Evolutionary conservation across 441 rosid genomes (phyloP), one percentile per base, ranked within the genome.

Genomic region (Aquilaria agallochum): DNA sequence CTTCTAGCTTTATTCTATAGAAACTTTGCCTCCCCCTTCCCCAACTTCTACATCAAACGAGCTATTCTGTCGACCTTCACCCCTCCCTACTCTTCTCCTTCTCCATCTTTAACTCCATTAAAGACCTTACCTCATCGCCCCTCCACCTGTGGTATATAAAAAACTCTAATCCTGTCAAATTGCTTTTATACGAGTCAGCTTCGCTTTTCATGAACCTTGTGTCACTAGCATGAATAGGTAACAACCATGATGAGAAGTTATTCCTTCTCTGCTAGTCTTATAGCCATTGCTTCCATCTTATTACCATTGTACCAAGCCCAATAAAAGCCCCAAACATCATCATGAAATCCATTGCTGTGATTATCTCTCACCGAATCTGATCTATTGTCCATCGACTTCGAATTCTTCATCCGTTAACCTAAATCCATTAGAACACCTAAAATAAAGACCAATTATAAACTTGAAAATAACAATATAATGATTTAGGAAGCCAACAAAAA

Each of bases 41-140:
- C 58, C 80, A 72, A 77, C 76, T 84, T 83, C 79, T 73, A 86
- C 83, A 69, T 65, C 34, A 58, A 32, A 55, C 70, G 50, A 74
- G 70, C 71, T 62, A 70, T 76, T 64, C 51, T 71, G 74, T 67
- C 65, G 64, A 46, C 64, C 56, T 66, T 60, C 58, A 70, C 66
- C 53, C 20, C 31, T 20, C 48, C 54, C 56, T 57, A 66, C 52
- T 46, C 56, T 68, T 64, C 63, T 66, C 60, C 48, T 60, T 34
- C 66, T 68, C 60, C 40, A 20, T 40, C 11, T 56, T 61, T 45
- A 2, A 30, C 20, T 44, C 49, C 46, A n/a, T 20, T 1, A 20
- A 20, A 20, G 20, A 20, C 20, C 1, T 20, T 20, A 20, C 20
- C 20, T 20, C 20, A 0, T 20, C 20, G 1, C 20, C 20, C 20